Conservation (phyloP, 2,329 filamentous ascomycete species). For the Clonostachys sp. region DNA sequence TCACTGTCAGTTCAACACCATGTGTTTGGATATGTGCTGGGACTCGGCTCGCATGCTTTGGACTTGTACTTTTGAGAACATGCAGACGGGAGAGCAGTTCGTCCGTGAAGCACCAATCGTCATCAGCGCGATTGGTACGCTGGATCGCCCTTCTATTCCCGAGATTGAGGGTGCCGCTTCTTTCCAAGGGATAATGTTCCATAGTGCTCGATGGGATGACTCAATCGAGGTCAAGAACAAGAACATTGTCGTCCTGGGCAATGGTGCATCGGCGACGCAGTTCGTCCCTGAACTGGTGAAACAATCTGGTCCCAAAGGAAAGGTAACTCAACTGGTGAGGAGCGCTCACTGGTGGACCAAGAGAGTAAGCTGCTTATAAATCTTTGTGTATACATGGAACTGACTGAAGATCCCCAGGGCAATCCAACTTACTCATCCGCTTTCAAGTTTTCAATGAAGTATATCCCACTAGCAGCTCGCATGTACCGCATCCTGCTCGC, state of each 20-base stretch:
- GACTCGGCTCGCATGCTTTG: not conserved
- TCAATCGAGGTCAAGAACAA: not conserved
- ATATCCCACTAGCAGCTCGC: slow-evolving; percentile 11
- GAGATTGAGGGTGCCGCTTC: not conserved
- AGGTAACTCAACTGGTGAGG: not conserved
- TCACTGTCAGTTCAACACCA: not conserved
- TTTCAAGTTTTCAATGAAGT: slow-evolving; percentile 15
- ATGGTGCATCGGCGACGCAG: slow-evolving; percentile 7
- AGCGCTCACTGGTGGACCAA: slow-evolving; percentile 22
- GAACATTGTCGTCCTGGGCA: slow-evolving; percentile 8
- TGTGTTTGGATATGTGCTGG: not conserved
- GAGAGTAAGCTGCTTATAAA: slow-evolving; percentile 14
- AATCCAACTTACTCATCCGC: slow-evolving; percentile 11
- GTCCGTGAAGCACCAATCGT: not conserved
- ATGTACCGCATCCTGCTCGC: slow-evolving; percentile 11
- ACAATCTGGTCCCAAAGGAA: not conserved
- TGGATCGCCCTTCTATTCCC: not conserved
- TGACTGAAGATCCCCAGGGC: slow-evolving; percentile 9
- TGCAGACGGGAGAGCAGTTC: not conserved
- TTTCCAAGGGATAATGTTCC: not conserved
- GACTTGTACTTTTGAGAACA: not conserved
- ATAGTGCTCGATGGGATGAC: not conserved
- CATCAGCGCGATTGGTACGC: not conserved
- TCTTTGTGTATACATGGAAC: too few relatives aligned
- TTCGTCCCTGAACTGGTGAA: slow-evolving; percentile 3